phyloP scores from a whole-genome alignment of 1,284 basidiomycete species.

The Papiliotrema flavescens region DNA sequence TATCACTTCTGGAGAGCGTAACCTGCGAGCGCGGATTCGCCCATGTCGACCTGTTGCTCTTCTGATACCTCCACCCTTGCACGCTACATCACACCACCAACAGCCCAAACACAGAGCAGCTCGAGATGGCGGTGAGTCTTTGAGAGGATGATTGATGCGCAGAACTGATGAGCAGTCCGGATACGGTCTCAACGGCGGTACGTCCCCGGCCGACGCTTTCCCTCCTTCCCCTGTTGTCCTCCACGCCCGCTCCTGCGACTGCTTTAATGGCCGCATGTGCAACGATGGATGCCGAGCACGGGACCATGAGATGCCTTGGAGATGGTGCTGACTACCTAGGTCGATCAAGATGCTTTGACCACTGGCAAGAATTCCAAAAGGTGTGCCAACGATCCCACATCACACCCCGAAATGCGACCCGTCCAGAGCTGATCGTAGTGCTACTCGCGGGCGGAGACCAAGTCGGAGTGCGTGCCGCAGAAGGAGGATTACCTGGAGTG shows the following conservation, averaged over 20 bases:
- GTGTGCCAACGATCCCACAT: conserved; percentile 2
- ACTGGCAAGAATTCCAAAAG: conserved; percentile 88
- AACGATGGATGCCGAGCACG: background rate
- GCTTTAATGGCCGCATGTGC: no score
- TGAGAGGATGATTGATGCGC: no score
- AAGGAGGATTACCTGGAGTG: conserved; percentile 92
- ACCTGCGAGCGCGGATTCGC: no score
- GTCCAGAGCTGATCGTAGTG: conserved; percentile 56
- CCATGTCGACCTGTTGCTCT: no score
- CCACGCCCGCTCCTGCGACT: no score
- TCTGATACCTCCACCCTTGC: no score
- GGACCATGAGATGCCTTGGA: background rate
- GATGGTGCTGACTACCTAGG: conserved; percentile 53
- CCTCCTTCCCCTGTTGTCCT: background rate
- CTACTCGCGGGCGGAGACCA: conserved; percentile 77
- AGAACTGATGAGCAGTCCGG: conserved; percentile 52
- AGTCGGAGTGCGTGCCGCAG: conserved; percentile 66
- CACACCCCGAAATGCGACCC: background rate
- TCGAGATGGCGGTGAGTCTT: background rate
- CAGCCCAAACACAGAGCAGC: no score
- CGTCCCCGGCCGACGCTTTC: conserved; percentile 15
- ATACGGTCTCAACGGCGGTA: conserved; percentile 65
- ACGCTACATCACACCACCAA: background rate
- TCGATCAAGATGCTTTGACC: conserved; percentile 81
- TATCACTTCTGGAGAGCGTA: no score